Evolutionary conservation across 2,329 filamentous ascomycete species (phyloP), one percentile per base, ranked within the genome.

Genomic region (Neopestalotiopsis sp.): DNA sequence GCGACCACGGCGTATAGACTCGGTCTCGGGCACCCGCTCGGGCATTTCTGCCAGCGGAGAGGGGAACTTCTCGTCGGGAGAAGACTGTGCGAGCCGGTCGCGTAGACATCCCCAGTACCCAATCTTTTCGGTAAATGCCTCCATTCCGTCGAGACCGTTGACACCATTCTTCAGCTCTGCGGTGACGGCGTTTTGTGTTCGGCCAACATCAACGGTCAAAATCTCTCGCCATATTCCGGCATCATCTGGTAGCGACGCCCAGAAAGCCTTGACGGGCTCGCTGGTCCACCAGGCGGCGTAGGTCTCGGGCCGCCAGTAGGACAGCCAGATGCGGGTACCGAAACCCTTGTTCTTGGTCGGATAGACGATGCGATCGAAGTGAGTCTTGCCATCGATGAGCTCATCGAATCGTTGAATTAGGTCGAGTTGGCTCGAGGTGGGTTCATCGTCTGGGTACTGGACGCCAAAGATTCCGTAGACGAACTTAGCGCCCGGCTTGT

Each of bases 211-310:
- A 13, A 60, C 58, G 28, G 28, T 30, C 28, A 60, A 10, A 6
- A 60, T 9, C 58, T 60, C 58, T 9, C 58, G 58, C 58, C 58
- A 60, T 30, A 60, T 38, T 10, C 58, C 58, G n/a, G 58, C 58
- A 2, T 60, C 58, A 14, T 30, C 28, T 32, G 58, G 28, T 10
- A 60, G 58, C 2, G 58, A 9, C 6, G 14, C 9, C 58, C 58
- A 60, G 10, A 60, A 60, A 4, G 1, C 12, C 5, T 32, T 38
- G 58, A 38, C 32, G 28, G 28, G 28, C 9, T 30, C 58, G 32
- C 32, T 38, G 32, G 28, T 17, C 58, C 58, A 60, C 58, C 58
- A 60, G 6, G 28, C 28, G 12, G 4, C 28, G 3, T 32, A 60
- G 4, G 28, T 13, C 1, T 60, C 58, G 45, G 45, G 45, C n/a